Evolutionary conservation across 2,329 filamentous ascomycete species (phyloP), one percentile per base, ranked within the genome.

Genomic region (Fusarium falciforme): DNA sequence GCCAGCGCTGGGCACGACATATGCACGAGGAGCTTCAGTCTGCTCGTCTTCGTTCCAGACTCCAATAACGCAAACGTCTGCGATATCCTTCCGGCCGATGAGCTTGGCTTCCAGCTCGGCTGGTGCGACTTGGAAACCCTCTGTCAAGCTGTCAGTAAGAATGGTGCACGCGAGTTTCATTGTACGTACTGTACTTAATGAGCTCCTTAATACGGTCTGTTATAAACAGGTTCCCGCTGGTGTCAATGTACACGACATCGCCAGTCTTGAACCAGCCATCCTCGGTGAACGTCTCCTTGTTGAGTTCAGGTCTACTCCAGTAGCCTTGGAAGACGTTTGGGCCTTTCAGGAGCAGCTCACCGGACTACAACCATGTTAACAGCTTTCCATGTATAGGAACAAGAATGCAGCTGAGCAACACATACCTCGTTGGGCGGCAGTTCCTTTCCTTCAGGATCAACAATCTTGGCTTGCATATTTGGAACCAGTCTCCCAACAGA

Each of bases 221-320:
- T 80, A 98, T 96, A 85, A 92, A 98, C 78, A 97, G 94, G 79
- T 97, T 94, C 33, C 93, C 93, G 59, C 93, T 87, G 54, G 88
- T 85, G 79, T 97, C 94, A 77, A 93, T 90, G 73, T 93, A 91
- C 5, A 94, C 93, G 29, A 98, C 91, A 78, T 98, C 95, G 2
- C 95, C 95, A 0, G 95, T 98, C 82, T 92, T 95, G 87, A 97
- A 98, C 85, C 91, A 98, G 1, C 94, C 94, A 73, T 97, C 94
- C 0, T 85, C 75, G 3, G 93, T 93, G 70, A 96, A 90, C 0
- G 93, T 91, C 54, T 94, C 91, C 3, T 85, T 86, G 4, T 94
- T 94, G 4, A 92, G 90, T 71, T 92, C 89, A 0, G 90, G 88
- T 66, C 93, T 93, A 78, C 94, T 94, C 76, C 92, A 87, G 79